These are phyloP conservation scores for Penicillium rolfsii DNA, from an alignment of 2,329 filamentous ascomycete species.

Conservation along the genomic window DNA sequence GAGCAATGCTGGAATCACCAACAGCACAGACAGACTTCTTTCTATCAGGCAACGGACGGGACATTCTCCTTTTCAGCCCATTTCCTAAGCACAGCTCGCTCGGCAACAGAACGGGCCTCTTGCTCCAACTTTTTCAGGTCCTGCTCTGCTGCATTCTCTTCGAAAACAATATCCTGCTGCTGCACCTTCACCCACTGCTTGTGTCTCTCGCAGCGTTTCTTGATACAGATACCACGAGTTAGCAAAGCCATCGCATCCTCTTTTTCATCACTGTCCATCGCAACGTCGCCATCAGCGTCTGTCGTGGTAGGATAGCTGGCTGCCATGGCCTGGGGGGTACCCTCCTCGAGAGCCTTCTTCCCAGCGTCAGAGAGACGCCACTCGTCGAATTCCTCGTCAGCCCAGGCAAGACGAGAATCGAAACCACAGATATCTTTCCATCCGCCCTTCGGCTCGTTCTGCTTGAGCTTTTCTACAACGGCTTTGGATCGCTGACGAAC, in stretches of 20 bases:
- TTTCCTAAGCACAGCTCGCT: slow-evolving; percentile 49
- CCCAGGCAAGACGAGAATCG: slow-evolving; percentile 52
- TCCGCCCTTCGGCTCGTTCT: slow-evolving; percentile 49
- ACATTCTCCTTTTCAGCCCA: slow-evolving; percentile 42
- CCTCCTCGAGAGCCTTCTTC: slow-evolving; percentile 45
- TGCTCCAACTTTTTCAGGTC: slow-evolving; percentile 46
- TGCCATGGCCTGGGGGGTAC: slow-evolving; percentile 39
- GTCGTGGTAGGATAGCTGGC: slow-evolving; percentile 28
- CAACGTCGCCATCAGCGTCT: slow-evolving; percentile 41
- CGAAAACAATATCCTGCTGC: slow-evolving; percentile 50
- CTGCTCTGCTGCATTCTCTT: slow-evolving; percentile 44
- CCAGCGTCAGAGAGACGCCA: slow-evolving; percentile 49
- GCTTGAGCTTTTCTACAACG: slow-evolving; percentile 50
- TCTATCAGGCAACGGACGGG: slow-evolving; percentile 21
- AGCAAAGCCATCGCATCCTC: slow-evolving; percentile 39
- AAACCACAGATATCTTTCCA: slow-evolving; percentile 56
- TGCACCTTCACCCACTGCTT: slow-evolving; percentile 53
- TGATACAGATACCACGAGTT: slow-evolving; percentile 50
- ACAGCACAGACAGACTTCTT: background rate
- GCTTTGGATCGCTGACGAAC: slow-evolving; percentile 47
- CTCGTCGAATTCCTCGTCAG: slow-evolving; percentile 52
- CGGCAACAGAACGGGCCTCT: slow-evolving; percentile 48
- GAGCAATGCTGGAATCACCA: slow-evolving; percentile 1
- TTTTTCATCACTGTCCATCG: slow-evolving; percentile 36
- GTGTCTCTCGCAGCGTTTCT: slow-evolving; percentile 54